Conservation (phyloP, 495 filamentous ascomycete genomes). For the Hyaloscypha bicolor region DNA sequence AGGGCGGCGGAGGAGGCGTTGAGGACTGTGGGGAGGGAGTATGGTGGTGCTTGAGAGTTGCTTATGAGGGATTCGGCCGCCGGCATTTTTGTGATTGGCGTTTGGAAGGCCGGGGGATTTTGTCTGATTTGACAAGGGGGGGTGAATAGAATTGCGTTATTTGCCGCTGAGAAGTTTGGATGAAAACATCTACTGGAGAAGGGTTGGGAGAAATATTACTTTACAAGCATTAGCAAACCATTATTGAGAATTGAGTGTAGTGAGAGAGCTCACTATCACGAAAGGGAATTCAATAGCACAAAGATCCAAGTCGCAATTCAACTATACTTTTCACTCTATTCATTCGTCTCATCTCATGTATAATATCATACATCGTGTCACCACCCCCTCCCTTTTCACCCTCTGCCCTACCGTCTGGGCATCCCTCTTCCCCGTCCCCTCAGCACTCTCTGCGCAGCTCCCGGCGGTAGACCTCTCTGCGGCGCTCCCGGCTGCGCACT, state of each 20-base stretch:
- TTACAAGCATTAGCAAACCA: too few species aligned
- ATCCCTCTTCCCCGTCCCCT: constrained; percentile 86
- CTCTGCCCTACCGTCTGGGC: constrained; percentile 68
- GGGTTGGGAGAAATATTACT: too few species aligned
- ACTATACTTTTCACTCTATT: background rate
- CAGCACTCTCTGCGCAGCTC: constrained; percentile 88
- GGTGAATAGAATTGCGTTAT: too few species aligned
- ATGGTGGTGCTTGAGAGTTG: constrained; percentile 14
- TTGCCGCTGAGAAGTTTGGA: too few species aligned
- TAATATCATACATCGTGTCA: constrained; percentile 10
- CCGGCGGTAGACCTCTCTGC: constrained; percentile 77
- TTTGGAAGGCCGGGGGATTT: too few species aligned
- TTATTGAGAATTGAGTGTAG: too few species aligned
- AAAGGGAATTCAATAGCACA: background rate
- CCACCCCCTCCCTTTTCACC: background rate
- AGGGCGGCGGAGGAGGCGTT: constrained; percentile 28
- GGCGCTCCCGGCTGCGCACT: constrained; percentile 79
- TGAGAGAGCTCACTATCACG: constrained; percentile 11
- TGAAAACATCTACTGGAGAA: too few species aligned
- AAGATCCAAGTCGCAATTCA: background rate
- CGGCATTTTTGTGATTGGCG: too few species aligned
- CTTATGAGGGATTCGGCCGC: background rate
- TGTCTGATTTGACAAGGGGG: background rate
- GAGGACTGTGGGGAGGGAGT: constrained; percentile 22
- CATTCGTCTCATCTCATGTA: background rate